Conservation (phyloP, 495 filamentous ascomycete species). For the Astrocystis sublimbata region DNA sequence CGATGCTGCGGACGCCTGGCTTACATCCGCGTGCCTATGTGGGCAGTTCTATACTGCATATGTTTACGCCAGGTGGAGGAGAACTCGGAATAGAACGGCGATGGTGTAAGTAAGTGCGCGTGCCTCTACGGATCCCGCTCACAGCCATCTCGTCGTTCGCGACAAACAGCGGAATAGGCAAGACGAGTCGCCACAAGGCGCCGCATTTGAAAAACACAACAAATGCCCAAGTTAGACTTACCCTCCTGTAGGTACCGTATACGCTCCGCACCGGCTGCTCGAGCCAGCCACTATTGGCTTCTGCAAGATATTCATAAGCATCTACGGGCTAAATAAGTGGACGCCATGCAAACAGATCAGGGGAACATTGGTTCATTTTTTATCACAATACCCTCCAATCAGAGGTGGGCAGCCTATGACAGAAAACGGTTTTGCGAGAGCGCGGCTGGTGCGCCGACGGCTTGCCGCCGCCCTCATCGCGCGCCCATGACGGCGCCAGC, state of each 20-base stretch:
- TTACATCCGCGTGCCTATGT: neutral
- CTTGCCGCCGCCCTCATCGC: slow-evolving; percentile 7
- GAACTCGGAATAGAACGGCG: neutral
- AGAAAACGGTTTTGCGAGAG: slow-evolving; percentile 19
- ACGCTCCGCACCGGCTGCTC: neutral
- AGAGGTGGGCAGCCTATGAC: slow-evolving; percentile 12
- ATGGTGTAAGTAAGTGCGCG: neutral
- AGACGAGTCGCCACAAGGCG: neutral
- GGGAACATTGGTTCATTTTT: slow-evolving; percentile 22
- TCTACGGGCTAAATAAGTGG: slow-evolving; percentile 21
- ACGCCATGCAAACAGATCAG: slow-evolving; percentile 7
- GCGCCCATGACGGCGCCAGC: slow-evolving; percentile 12
- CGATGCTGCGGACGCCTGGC: neutral
- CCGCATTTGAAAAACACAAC: neutral
- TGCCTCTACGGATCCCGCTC: neutral
- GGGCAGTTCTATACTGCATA: neutral
- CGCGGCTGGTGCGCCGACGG: slow-evolving; percentile 22
- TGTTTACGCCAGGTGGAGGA: neutral
- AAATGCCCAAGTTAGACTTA: neutral
- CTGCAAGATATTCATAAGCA: slow-evolving; percentile 20
- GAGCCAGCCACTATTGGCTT: slow-evolving; percentile 4
- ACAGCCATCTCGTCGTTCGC: slow-evolving; percentile 3
- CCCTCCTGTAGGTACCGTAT: slow-evolving; percentile 13
- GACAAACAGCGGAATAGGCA: neutral
- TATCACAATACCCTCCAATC: slow-evolving; percentile 24